Conservation (phyloP, 2,329 filamentous ascomycete genomes). For the Verticillium alfalfae region DNA sequence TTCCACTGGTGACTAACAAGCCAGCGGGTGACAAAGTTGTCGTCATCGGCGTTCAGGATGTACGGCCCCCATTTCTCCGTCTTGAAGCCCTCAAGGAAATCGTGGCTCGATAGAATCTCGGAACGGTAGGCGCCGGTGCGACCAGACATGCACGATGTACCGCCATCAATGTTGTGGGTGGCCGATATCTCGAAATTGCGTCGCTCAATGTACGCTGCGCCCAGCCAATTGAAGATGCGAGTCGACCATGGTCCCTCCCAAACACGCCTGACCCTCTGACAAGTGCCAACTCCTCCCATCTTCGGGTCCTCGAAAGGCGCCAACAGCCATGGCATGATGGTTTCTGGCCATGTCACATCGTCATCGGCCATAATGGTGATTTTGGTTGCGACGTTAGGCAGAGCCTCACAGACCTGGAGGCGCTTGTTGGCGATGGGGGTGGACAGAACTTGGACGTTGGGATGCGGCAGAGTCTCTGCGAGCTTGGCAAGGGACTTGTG, state of each 20-base stretch:
- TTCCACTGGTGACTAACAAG: slow-evolving; percentile 88
- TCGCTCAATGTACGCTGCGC: slow-evolving; percentile 85
- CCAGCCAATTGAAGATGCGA: slow-evolving; percentile 80
- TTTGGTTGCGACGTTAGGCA: slow-evolving; percentile 74
- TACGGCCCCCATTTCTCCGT: slow-evolving; percentile 86
- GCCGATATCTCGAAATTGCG: slow-evolving; percentile 97
- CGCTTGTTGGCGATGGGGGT: slow-evolving; percentile 91
- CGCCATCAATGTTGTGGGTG: slow-evolving; percentile 90
- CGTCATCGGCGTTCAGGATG: slow-evolving; percentile 91
- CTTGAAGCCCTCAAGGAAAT: slow-evolving; percentile 84
- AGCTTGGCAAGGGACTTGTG: slow-evolving; percentile 62
- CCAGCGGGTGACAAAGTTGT: slow-evolving; percentile 98
- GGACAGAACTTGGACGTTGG: slow-evolving; percentile 67
- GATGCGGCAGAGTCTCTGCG: slow-evolving; percentile 51
- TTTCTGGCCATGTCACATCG: slow-evolving; percentile 87
- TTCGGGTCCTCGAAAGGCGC: slow-evolving; percentile 81
- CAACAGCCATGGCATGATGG: slow-evolving; percentile 83
- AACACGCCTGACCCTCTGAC: slow-evolving; percentile 75
- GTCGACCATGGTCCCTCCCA: slow-evolving; percentile 52
- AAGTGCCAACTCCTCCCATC: slow-evolving; percentile 89
- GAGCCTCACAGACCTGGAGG: slow-evolving; percentile 84
- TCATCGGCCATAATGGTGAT: slow-evolving; percentile 95
- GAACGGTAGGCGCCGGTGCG: slow-evolving; percentile 89
- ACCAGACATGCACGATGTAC: slow-evolving; percentile 94
- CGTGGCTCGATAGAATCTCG: slow-evolving; percentile 76